Conservation (phyloP, 768 basidiomycete genomes). For the Xerocomellus dryophilus region DNA sequence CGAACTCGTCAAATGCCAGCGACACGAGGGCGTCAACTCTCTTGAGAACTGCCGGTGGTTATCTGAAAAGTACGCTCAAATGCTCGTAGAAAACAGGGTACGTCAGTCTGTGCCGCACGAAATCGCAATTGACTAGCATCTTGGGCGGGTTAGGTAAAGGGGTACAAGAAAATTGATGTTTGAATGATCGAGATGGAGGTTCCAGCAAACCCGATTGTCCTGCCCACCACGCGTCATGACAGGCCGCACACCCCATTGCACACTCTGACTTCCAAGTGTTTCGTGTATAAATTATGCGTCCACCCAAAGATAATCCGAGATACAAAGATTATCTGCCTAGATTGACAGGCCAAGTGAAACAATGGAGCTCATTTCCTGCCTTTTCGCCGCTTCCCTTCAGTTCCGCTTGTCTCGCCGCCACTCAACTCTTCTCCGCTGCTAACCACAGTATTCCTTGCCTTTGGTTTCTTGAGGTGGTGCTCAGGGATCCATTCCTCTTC, state of each 20-base stretch:
- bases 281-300: conserved; percentile 10
- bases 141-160: conserved; percentile 62
- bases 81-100: conserved; percentile 81
- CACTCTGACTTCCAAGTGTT: background rate
- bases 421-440: conserved; percentile 68
- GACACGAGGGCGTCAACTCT: conserved; percentile 87
- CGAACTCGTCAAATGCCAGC: conserved; percentile 87
- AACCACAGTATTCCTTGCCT: conserved; percentile 43
- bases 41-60: conserved; percentile 86
- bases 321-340: background rate
- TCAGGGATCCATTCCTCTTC: conserved; percentile 94
- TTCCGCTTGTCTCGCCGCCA: conserved; percentile 59
- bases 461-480: conserved; percentile 74
- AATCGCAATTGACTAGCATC: conserved; percentile 2
- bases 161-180: conserved; percentile 76
- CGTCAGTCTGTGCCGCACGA: conserved; percentile 23
- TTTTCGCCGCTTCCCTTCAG: conserved; percentile 48
- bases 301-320: background rate
- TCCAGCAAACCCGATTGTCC: background rate
- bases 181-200: conserved; percentile 17
- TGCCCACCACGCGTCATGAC: background rate
- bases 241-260: background rate
- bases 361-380: conserved; percentile 44
- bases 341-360: background rate
- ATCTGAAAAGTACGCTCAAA: conserved; percentile 73